Percentiles rank a stretch among this genome's conserved stretches.
Conservation (phyloP, 441 rosid genomes). For the Pelargonium citronellum region DNA sequence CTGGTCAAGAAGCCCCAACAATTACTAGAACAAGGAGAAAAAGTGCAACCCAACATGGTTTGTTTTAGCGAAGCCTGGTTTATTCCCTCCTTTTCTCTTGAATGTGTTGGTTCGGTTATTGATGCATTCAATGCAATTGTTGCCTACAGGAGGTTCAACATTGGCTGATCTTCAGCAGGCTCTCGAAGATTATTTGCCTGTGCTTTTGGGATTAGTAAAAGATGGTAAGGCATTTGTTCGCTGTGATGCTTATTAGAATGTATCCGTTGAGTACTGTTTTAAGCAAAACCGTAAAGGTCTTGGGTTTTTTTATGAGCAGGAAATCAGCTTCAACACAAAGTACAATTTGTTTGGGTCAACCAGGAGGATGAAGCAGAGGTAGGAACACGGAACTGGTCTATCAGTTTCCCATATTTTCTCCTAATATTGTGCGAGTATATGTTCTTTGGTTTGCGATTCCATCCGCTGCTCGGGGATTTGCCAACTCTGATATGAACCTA, state of each 20-base stretch:
- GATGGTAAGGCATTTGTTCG: conserved; percentile 46
- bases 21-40: conserved; percentile 79
- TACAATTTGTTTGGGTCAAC: conserved; percentile 82
- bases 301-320: conserved; percentile 34
- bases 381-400: conserved; percentile 20
- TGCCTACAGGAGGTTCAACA: conserved; percentile 76
- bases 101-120: background rate
- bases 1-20: conserved; percentile 94
- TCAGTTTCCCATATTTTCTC: background rate
- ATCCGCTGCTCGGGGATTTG: conserved; percentile 13
- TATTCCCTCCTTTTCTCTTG: conserved; percentile 13
- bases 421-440: background rate
- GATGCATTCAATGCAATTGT: conserved; percentile 13
- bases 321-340: conserved; percentile 62
- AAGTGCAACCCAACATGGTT: conserved; percentile 91
- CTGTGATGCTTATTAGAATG: conserved; percentile 9
- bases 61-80: conserved; percentile 23
- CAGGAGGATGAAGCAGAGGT: conserved; percentile 96
- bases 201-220: conserved; percentile 69
- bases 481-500: conserved; percentile 21
- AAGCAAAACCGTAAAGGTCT: background rate
- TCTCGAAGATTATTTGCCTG: conserved; percentile 43
- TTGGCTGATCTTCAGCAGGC: conserved; percentile 94
- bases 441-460: conserved; percentile 7
- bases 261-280: background rate